A percentile compares a stretch with the other conserved stretches of the same genome.
phyloP scores from a whole-genome alignment of 306 rosid species.

The Spatholobus suberectus region DNA sequence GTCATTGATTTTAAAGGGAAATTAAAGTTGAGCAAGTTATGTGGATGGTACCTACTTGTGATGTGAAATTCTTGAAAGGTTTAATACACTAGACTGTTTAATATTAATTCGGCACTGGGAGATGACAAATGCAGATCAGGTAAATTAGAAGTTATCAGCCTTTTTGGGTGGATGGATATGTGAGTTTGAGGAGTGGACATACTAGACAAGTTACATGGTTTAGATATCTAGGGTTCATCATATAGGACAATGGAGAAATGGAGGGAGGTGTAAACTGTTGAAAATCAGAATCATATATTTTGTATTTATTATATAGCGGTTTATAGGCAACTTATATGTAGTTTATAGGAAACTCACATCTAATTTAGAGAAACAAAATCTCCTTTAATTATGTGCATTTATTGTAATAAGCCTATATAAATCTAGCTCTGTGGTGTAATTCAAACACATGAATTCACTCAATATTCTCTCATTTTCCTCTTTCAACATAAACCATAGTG shows the following conservation, averaged over 20 bases:
- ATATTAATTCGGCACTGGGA: constrained; percentile 18
- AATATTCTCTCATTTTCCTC: too few species aligned
- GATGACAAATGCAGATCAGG: background rate
- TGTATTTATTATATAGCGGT: too few species aligned
- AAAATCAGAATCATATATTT: too few species aligned
- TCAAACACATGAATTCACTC: too few species aligned
- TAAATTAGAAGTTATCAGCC: background rate
- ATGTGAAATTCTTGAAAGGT: constrained; percentile 8
- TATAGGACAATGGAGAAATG: background rate
- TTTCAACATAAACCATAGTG: too few species aligned
- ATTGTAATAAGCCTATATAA: too few species aligned
- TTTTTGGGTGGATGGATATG: constrained; percentile 21
- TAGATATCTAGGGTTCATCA: background rate
- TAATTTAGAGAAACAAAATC: too few species aligned
- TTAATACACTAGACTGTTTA: constrained; percentile 21
- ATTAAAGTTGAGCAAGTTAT: constrained; percentile 23
- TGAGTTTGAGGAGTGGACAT: constrained; percentile 7
- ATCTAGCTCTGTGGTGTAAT: too few species aligned
- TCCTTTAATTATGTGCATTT: too few species aligned
- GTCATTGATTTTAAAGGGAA: constrained; percentile 27
- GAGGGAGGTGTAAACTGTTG: background rate
- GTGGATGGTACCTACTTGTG: background rate
- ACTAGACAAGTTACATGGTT: background rate
- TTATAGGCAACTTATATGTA: too few species aligned
- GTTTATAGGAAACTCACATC: too few species aligned